Conservation (phyloP, 768 basidiomycete genomes). For the Boletus sensibilis region DNA sequence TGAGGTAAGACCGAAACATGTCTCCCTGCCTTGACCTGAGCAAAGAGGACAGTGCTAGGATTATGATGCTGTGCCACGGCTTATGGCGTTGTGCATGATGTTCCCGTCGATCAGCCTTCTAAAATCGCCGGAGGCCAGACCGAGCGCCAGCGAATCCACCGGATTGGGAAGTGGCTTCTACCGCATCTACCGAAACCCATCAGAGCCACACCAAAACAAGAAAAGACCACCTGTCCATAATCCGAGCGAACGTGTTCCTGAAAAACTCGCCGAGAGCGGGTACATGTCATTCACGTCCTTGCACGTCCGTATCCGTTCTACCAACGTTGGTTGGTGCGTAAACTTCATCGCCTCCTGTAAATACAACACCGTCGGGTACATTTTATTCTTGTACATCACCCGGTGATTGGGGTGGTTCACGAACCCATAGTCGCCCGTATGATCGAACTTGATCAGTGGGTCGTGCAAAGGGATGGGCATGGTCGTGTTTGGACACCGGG, state of each 20-base stretch:
- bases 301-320: conserved; percentile 53
- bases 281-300: conserved; percentile 40
- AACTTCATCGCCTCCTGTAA: conserved; percentile 78
- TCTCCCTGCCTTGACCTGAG: too few relatives aligned
- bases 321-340: conserved; percentile 48
- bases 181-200: conserved; percentile 35
- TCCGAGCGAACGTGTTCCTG: conserved; percentile 46
- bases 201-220: neutral
- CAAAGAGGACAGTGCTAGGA: too few relatives aligned
- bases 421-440: conserved; percentile 46
- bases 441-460: conserved; percentile 41
- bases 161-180: too few relatives aligned
- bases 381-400: conserved; percentile 51
- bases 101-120: too few relatives aligned
- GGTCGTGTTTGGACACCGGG: neutral
- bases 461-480: conserved; percentile 21
- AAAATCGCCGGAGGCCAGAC: too few relatives aligned
- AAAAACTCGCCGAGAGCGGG: conserved; percentile 32
- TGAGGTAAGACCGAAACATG: too few relatives aligned
- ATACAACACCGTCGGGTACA: conserved; percentile 70
- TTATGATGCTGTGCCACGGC: too few relatives aligned
- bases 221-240: conserved; percentile 44
- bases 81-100: too few relatives aligned
- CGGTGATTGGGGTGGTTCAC: conserved; percentile 66
- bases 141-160: too few relatives aligned